Base-by-base conservation (phyloP, 768 basidiomycete species). In the Coprinellus aureogranulatus region DNA sequence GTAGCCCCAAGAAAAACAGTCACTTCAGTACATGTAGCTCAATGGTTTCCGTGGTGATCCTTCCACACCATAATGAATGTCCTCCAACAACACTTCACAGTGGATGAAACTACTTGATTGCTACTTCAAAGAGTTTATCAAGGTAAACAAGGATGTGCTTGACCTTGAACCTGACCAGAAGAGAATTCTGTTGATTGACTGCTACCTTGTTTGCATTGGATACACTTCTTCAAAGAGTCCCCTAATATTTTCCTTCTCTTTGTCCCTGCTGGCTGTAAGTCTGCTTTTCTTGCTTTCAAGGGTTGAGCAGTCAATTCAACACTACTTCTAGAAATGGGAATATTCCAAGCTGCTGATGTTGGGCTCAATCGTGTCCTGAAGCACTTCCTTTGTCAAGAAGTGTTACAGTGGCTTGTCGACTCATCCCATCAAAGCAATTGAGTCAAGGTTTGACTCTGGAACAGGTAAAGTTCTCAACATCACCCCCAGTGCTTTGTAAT, bases 11-110 rank as follows among this genome's bases (percentile, higher is more conserved):
- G 37, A 62, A 55, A 1, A 50, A 59, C 3, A 69, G 61, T 41
- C 67, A 70, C 44, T 69, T 64, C 45, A 65, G 64, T 42, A 70
- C 66, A n/a, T n/a, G n/a, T n/a, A n/a, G n/a, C n/a, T n/a, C n/a
- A n/a, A n/a, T n/a, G n/a, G n/a, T n/a, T n/a, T n/a, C n/a, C n/a
- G n/a, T n/a, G n/a, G n/a, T n/a, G n/a, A n/a, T n/a, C n/a, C n/a
- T n/a, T n/a, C n/a, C n/a, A n/a, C n/a, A n/a, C n/a, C n/a, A n/a
- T n/a, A n/a, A n/a, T n/a, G n/a, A n/a, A n/a, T n/a, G n/a, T n/a
- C n/a, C n/a, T n/a, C n/a, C n/a, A n/a, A n/a, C n/a, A n/a, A n/a
- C n/a, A n/a, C n/a, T n/a, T n/a, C n/a, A n/a, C n/a, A n/a, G n/a
- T n/a, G n/a, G n/a, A n/a, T n/a, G n/a, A n/a, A n/a, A n/a, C n/a